Conservation (phyloP, 768 basidiomycete species). For the Boletus reticulatus region DNA sequence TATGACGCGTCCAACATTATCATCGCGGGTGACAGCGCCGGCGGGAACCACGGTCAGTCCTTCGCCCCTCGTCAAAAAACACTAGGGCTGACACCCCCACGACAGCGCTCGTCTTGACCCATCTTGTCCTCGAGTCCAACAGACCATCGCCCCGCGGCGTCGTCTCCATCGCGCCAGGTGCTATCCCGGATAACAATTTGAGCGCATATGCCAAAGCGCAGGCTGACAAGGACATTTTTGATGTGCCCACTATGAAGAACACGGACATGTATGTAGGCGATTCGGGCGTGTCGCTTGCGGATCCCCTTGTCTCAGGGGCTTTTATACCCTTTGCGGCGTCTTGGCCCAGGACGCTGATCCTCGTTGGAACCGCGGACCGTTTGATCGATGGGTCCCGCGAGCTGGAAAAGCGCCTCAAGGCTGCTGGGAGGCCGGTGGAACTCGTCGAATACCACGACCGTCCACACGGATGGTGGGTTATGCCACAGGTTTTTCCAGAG, state of each 20-base stretch:
- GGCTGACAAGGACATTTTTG: background rate
- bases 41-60: conserved; percentile 24
- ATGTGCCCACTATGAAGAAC: fast-evolving
- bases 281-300: conserved; percentile 3
- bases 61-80: background rate
- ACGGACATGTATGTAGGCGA: conserved; percentile 9
- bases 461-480: conserved; percentile 24
- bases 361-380: conserved; percentile 19
- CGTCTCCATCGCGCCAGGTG: conserved; percentile 50
- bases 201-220: conserved; percentile 2
- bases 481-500: conserved; percentile 16
- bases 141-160: conserved; percentile 51
- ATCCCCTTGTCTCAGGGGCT: conserved; percentile 20
- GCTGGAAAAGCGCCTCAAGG: too few relatives aligned
- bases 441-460: conserved; percentile 24
- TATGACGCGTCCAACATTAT: too few relatives aligned
- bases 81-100: background rate
- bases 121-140: conserved; percentile 50
- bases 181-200: background rate
- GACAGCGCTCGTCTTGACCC: conserved; percentile 22
- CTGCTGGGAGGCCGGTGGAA: conserved; percentile 6
- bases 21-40: conserved; percentile 26
- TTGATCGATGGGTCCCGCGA: conserved; percentile 10
- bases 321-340: conserved; percentile 10
- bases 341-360: conserved; percentile 24